Evolutionary conservation across 148 eudicot species (phyloP), one percentile per base, ranked within the genome.

Genomic region (Drosera capensis): DNA sequence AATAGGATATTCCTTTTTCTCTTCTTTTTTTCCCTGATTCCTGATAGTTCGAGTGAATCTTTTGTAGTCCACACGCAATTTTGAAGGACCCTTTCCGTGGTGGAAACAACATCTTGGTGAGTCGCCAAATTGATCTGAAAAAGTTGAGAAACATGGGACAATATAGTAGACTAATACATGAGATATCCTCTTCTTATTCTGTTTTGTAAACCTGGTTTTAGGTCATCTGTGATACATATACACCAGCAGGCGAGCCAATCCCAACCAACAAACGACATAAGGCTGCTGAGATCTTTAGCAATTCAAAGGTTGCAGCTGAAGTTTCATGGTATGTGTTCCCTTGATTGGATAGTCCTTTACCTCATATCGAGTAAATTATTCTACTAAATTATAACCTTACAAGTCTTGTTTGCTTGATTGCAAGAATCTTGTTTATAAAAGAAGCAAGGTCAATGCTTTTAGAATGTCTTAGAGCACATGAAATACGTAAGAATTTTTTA

Each of bases 81-180:
- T 90, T 90, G 44, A 84, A 78, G 78, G 99, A 90, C 58, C 99
- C 99, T 26, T 90, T 90, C 71, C 99, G 99, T 51, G 99, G 99
- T 45, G 99, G 99, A 46, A 90, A 84, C 61, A 80, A 90, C 67
- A 90, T 90, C 59, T 62, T 84, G 93, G 99, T 90, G 54, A 82
- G 94, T 67, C 25, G 21, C 13, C 20, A 30, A 35, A n/a, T n/a
- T n/a, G n/a, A n/a, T n/a, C n/a, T n/a, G n/a, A n/a, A n/a, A n/a
- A n/a, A n/a, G 36, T 4, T 43, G 7, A 2, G 3, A 6, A 35
- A 19, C 25, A 25, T 1, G 1, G 38, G 5, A 2, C 6, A 34
- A 5, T 18, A 18, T 23, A 19, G 13, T 20, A 5, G 5, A 54
- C 22, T 15, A 48, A 1, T 14, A 45, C 13, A 24, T 34, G 34